A percentile compares a stretch with the other conserved stretches of the same genome.
Evolutionary conservation across 2,329 filamentous ascomycete genomes (phyloP).

Genomic region (Talaromyces amestolkiae): DNA sequence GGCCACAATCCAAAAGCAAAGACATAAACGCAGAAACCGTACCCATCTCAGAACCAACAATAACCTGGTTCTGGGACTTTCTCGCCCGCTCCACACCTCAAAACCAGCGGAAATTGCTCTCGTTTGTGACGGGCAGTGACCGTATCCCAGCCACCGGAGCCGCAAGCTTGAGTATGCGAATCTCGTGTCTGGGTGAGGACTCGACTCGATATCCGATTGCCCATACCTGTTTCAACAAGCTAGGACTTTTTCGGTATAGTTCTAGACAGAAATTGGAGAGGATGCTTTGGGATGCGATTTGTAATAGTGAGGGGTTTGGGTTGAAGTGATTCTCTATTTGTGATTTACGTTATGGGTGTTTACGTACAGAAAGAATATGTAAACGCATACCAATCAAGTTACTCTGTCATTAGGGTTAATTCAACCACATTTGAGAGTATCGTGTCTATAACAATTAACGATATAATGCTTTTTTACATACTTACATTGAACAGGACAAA

Average conservation of each 20-base stretch:
- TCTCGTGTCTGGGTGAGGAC: slow-evolving; percentile 74
- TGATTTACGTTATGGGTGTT: background rate
- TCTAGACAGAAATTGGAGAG: slow-evolving; percentile 65
- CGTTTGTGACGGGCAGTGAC: slow-evolving; percentile 88
- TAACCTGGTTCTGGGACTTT: slow-evolving; percentile 86
- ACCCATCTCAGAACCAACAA: slow-evolving; percentile 62
- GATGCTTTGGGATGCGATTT: slow-evolving; percentile 80
- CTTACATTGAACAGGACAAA: background rate
- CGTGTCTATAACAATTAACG: background rate
- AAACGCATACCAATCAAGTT: background rate
- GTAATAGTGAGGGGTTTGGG: slow-evolving; percentile 88
- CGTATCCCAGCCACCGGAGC: slow-evolving; percentile 86
- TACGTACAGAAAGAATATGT: background rate
- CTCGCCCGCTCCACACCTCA: slow-evolving; percentile 64
- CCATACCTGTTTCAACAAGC: slow-evolving; percentile 84
- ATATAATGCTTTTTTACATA: background rate
- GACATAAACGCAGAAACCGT: slow-evolving; percentile 36
- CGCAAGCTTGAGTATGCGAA: slow-evolving; percentile 71
- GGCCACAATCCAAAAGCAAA: slow-evolving; percentile 58
- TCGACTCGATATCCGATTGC: slow-evolving; percentile 75
- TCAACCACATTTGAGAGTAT: background rate
- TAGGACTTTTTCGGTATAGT: slow-evolving; percentile 72
- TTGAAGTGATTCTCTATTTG: slow-evolving; percentile 59
- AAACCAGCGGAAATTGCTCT: slow-evolving; percentile 74
- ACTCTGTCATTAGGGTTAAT: background rate